Evolutionary conservation across 2,329 filamentous ascomycete genomes (phyloP), one percentile per base, ranked within the genome.

Genomic region (Penicillium sp.): DNA sequence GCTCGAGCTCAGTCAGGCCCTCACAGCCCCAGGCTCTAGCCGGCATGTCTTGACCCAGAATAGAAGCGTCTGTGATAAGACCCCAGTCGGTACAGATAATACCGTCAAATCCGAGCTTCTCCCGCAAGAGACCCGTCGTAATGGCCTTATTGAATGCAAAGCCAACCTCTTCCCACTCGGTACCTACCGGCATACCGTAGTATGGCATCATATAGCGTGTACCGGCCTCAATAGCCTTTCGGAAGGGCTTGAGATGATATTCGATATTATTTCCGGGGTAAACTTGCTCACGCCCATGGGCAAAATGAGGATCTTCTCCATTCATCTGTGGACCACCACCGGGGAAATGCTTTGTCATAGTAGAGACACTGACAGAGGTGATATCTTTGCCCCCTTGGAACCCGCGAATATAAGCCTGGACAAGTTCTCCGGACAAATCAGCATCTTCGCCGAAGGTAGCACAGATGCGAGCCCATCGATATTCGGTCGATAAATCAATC

Each of bases 41-140:
- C 11, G 45, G 45, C 45, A 47, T 47, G 21, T 31, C 16, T 21
- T 47, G 45, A 11, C 78, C 80, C 0, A 62, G 27, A 29, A 82
- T 77, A 1, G 67, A 57, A 0, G 65, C 64, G 46, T 82, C 78
- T 0, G 81, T 83, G 23, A 84, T 73, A 3, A 84, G 72, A 1
- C 81, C 80, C 82, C 82, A 84, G 58, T 84, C 82, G 0, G 78
- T 81, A 2, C 78, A 72, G 0, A 84, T 75, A n/a, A 83, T 80
- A 2, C 81, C 82, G 0, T 81, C 63, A 54, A 82, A 84, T 2
- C 81, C 80, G 0, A 83, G 71, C 47, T 83, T 71, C 1, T 75
- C 61, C 1, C 77, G 77, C 1, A 84, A 69, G 0, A 84, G 75
- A 31, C 76, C 79, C 0, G 81, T 83, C 47, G 84, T 74, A 33